Conservation (phyloP, 1,284 basidiomycete species). For the Hemileia vastatrix region DNA sequence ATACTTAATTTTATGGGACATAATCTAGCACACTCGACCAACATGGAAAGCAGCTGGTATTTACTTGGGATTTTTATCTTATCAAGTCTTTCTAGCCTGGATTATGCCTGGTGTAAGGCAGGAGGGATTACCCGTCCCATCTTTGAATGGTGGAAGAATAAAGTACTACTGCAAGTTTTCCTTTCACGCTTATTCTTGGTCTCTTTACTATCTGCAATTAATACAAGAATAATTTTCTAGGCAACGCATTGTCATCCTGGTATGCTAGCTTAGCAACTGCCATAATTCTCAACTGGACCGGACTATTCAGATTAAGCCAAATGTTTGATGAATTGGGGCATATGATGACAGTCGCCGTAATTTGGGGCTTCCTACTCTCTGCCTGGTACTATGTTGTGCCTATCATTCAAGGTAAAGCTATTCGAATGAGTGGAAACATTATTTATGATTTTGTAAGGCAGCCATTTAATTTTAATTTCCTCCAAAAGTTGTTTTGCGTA, state of each 20-base stretch:
- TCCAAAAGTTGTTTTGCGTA: not conserved
- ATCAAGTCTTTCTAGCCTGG: slow-evolving; percentile 81
- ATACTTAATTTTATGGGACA: not conserved
- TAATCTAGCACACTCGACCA: slow-evolving; percentile 73
- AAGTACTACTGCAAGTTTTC: not conserved
- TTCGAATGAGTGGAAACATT: slow-evolving; percentile 86
- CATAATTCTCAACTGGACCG: slow-evolving; percentile 64
- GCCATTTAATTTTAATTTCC: not conserved
- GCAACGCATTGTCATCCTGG: slow-evolving; percentile 64
- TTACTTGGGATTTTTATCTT: slow-evolving; percentile 77
- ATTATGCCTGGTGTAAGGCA: slow-evolving; percentile 86
- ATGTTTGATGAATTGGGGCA: slow-evolving; percentile 96
- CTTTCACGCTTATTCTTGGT: slow-evolving; percentile 40
- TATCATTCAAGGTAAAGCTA: slow-evolving; percentile 60
- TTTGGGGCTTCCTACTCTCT: slow-evolving; percentile 74
- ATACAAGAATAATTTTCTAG: not conserved
- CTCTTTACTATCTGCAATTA: slow-evolving; percentile 96
- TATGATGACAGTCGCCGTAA: slow-evolving; percentile 91
- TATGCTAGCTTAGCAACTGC: slow-evolving; percentile 77
- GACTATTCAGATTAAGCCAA: slow-evolving; percentile 79
- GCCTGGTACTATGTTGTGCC: slow-evolving; percentile 69
- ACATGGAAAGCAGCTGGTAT: slow-evolving; percentile 77
- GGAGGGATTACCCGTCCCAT: slow-evolving; percentile 53
- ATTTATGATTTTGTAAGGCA: slow-evolving; percentile 52
- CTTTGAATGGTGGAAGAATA: slow-evolving; percentile 29